Conservation (phyloP, 169 alveolate species). For the Eimeria tenella region DNA sequence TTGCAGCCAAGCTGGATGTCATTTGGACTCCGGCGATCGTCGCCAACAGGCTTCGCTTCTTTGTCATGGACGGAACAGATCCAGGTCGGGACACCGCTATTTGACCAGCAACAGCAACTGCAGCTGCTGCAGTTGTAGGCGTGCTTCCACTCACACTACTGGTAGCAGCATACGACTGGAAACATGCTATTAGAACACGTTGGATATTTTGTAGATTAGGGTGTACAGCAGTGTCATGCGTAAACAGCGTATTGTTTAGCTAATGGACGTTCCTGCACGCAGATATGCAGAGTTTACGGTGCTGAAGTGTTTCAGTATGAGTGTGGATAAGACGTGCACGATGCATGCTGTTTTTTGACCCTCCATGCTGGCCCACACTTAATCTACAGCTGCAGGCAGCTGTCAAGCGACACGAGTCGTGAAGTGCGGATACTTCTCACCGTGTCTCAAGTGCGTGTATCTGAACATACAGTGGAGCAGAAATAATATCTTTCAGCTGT, state of each 20-base stretch:
- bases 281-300: neutral
- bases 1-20: constrained; percentile 83
- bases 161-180: neutral
- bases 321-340: neutral
- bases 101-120: neutral
- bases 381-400: neutral
- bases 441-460: neutral
- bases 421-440: no score
- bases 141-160: neutral
- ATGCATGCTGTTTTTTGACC: neutral
- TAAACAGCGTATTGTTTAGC: no score
- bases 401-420: no score
- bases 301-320: neutral
- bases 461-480: neutral
- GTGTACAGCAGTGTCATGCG: no score
- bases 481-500: no score
- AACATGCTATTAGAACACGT: no score
- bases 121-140: neutral
- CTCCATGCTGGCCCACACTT: neutral
- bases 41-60: constrained; percentile 82
- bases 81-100: constrained; percentile 75
- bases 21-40: constrained; percentile 82
- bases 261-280: neutral
- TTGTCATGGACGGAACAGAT: constrained; percentile 86
- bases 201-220: no score